Base-by-base conservation (phyloP, 768 basidiomycete species). In the Suillus spraguei region DNA sequence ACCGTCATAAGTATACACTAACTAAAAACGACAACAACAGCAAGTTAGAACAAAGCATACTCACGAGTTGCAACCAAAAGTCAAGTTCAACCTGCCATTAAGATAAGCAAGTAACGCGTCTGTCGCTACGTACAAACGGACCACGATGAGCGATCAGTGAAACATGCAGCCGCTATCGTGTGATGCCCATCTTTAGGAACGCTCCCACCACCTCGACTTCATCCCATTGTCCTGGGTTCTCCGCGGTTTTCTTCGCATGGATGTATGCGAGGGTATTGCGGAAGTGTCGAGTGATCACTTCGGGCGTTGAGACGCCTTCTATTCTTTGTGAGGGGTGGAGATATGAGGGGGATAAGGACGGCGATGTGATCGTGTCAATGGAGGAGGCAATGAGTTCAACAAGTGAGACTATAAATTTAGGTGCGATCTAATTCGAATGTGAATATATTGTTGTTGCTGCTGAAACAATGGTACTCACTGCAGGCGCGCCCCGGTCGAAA, bases 321-420 rank as follows among this genome's bases (percentile, higher is more conserved):
- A 99, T 87, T 32, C 94, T 88, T 68, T 94, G 89, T 0, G 93
- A 89, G 0, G 95, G 92, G 70, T 97, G 94, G 2, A 95, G 86
- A 71, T 96, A 93, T 1, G 74, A 75, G 1, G 70, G 47, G 0
- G 71, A 68, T 0, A 65, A 73, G 0, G 70, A 65, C 20, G 90
- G 88, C 1, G 91, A 91, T 42, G 90, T 85, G 69, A 98, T 93
- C 66, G 85, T 88, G 79, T 99, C 97, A 73, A 99, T 95, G 70
- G 91, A 94, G 7, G 91, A 90, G 1, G 94, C 93, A 75, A 99
- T 96, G 22, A 99, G 84, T 70, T 99, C 97, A 20, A 99, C 95
- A 50, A 99, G 85, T 65, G 92, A 94, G 76, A 97, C 98, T 66
- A 99, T 90, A 69, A 97, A 99, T 80, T 97, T 97, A 13, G 97